Base-by-base conservation (phyloP, 495 filamentous ascomycete species). In the Lindgomyces ingoldianus region DNA sequence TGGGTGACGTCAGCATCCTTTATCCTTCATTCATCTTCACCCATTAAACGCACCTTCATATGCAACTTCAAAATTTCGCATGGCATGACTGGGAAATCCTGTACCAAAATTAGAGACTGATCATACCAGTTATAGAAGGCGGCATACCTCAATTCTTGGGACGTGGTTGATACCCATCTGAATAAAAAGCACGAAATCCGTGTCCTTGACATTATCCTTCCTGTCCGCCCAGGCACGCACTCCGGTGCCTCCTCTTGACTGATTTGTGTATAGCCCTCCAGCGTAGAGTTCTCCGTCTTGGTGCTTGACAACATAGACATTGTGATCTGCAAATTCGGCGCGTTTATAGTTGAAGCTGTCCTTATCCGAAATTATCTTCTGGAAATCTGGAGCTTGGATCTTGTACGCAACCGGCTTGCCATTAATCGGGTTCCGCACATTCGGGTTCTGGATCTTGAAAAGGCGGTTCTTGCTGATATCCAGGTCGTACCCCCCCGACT, bases 211-310 rank as follows among this genome's bases (percentile, higher is more conserved):
- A 47, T 70, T 69, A 10, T 80, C 77, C 47, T 71, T 72, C 48
- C 77, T 42, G 25, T 73, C 66, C 14, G 75, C 76, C 77, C 77
- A 79, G 3, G 66, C 25, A 6, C 77, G 68, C 26, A 79, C 75
- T 6, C 77, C 81, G 9, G 75, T 78, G 16, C 88, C 89, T 16
- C 83, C 84, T 27, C 83, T 78, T 25, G 86, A 89, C 77, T 96
- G 93, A 65, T 96, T 90, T 2, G 92, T 96, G 73, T 93, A 96
- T 71, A 87, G 83, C 6, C 92, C 92, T 8, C 87, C 91, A 0
- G 92, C 85, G 71, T 85, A 96, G 3, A 95, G 75, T 73, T 96
- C 92, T 6, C 81, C 85, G 57, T 95, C 91, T 42, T 77, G 80
- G 73, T 95, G 89, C 21, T 82, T 83, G 0, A 90, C 92, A 3